Evolutionary conservation across 352 stramenopile species (phyloP).

Genomic region (Pythium volutum): DNA sequence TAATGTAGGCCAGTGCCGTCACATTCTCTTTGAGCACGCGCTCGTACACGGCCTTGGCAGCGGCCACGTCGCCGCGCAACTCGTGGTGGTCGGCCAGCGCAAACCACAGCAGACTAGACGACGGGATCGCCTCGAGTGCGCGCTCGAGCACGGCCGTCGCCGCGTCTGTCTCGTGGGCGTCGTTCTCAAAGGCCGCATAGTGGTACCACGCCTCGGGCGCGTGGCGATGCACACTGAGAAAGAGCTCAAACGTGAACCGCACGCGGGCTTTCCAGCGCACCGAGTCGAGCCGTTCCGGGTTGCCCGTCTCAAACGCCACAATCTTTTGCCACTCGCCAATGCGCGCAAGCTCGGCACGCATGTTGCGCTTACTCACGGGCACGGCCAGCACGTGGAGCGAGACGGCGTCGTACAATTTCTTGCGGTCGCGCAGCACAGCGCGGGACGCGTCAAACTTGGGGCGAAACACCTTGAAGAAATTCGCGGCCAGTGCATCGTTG

Average conservation of each 20-base stretch:
- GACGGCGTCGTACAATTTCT: slow-evolving; percentile 77
- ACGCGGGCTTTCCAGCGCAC: slow-evolving; percentile 76
- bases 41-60: slow-evolving; percentile 81
- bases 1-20: slow-evolving; percentile 78
- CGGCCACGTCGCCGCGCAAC: slow-evolving; percentile 53
- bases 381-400: slow-evolving; percentile 72
- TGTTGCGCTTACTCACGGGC: slow-evolving; percentile 31
- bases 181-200: slow-evolving; percentile 79
- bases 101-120: slow-evolving; percentile 82
- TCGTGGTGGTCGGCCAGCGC: slow-evolving; percentile 82
- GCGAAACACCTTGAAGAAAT: slow-evolving; percentile 88
- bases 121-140: slow-evolving; percentile 67
- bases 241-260: slow-evolving; percentile 81
- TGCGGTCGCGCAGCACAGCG: slow-evolving; percentile 77
- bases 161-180: slow-evolving; percentile 68
- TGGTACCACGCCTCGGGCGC: slow-evolving; percentile 86
- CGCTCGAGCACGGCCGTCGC: slow-evolving; percentile 67
- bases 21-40: slow-evolving; percentile 69
- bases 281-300: slow-evolving; percentile 79
- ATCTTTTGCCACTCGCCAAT: slow-evolving; percentile 83
- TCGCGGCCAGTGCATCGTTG: slow-evolving; percentile 81
- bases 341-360: slow-evolving; percentile 36
- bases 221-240: slow-evolving; percentile 73
- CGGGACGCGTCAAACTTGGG: slow-evolving; percentile 80
- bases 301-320: slow-evolving; percentile 69